These are phyloP conservation scores for Xylariomycetidae sp. DNA, from an alignment of 2,329 filamentous ascomycete species.

Conservation along the genomic window DNA sequence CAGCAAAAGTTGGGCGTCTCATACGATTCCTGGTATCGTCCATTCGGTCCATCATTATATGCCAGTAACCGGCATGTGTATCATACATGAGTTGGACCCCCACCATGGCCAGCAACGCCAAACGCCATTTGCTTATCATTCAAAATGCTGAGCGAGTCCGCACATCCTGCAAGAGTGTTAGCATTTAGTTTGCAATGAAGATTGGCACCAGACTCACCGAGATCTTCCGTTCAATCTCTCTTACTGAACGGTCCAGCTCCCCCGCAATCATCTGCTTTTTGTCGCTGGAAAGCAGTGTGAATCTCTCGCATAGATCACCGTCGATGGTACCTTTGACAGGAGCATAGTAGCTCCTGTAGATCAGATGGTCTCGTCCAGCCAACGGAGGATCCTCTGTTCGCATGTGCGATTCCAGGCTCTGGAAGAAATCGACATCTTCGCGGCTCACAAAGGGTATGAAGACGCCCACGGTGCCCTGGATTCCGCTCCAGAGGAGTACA, in stretches of 20 bases:
- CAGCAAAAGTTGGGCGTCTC: too few species aligned
- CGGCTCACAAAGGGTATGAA: constrained; percentile 86
- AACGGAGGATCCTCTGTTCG: constrained; percentile 80
- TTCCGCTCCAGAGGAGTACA: constrained; percentile 84
- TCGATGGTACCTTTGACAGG: constrained; percentile 96
- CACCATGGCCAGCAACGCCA: too few species aligned
- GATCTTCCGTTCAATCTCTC: constrained; percentile 95
- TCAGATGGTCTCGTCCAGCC: constrained; percentile 88
- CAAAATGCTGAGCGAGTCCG: constrained; percentile 55
- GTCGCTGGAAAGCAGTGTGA: constrained; percentile 73
- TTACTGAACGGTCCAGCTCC: constrained; percentile 82
- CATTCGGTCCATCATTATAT: too few species aligned
- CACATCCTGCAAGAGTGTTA: constrained; percentile 40
- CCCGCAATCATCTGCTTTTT: constrained; percentile 94
- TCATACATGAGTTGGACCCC: too few species aligned
- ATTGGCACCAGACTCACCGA: constrained; percentile 46
- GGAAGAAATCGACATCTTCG: constrained; percentile 97
- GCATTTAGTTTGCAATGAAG: constrained; percentile 1
- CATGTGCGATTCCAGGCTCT: constrained; percentile 83
- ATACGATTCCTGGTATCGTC: too few species aligned
- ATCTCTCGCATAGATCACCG: constrained; percentile 92
- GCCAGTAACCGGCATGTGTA: too few species aligned
- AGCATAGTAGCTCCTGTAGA: constrained; percentile 92
- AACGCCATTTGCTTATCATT: too few species aligned
- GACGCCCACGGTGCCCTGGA: constrained; percentile 91